Evolutionary conservation across 139 green algal species (phyloP).

Genomic region (Monoraphidium neglectum): DNA sequence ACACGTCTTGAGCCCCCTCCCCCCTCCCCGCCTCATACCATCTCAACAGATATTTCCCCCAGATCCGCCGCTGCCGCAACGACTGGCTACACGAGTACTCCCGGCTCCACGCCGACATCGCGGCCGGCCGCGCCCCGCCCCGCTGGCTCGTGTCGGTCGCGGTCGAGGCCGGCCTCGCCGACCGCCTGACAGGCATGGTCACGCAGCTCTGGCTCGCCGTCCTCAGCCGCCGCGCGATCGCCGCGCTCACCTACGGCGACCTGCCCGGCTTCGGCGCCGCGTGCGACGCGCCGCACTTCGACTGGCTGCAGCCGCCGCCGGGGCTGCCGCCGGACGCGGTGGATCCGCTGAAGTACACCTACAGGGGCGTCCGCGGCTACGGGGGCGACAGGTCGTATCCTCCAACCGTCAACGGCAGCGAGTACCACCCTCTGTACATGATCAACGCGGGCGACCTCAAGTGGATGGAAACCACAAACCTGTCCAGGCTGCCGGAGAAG

Average conservation of each 20-base stretch:
- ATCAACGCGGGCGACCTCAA: not conserved
- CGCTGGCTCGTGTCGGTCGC: conserved; percentile 5
- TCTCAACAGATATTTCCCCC: no score
- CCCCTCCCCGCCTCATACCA: no score
- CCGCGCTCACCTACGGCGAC: not conserved
- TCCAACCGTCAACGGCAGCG: not conserved
- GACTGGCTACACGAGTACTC: not conserved
- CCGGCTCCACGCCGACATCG: not conserved
- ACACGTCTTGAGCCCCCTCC: no score
- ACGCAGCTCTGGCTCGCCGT: conserved; percentile 15
- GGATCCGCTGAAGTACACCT: not conserved
- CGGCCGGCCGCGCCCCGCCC: not conserved
- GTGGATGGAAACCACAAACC: not conserved
- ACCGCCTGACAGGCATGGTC: conserved; percentile 9
- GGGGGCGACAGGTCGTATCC: not conserved
- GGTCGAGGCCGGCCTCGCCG: not conserved
- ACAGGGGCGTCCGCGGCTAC: not conserved
- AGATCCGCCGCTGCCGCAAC: not conserved
- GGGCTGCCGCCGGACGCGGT: not conserved
- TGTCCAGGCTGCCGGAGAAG: not conserved
- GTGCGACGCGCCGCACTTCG: conserved; percentile 4
- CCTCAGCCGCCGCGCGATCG: conserved; percentile 1
- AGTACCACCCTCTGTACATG: not conserved
- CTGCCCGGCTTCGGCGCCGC: conserved; percentile 9
- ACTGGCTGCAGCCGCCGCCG: not conserved